A percentile compares a stretch with the other conserved stretches of the same genome.
Conservation (phyloP, 768 basidiomycete genomes). For the Terana coerulea region DNA sequence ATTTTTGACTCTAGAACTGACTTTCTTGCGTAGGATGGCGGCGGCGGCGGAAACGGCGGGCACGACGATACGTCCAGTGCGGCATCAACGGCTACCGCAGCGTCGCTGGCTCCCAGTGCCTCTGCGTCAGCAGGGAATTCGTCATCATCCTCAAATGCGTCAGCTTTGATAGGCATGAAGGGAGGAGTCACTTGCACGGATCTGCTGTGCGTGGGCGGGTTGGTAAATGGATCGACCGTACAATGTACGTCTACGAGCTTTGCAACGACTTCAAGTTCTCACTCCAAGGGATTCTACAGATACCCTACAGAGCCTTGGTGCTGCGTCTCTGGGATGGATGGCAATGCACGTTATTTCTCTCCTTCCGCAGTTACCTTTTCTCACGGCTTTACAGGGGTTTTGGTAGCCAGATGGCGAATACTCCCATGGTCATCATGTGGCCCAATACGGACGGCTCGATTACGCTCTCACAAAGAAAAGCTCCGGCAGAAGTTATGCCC, state of each 20-base stretch:
- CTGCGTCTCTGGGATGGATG: slow-evolving; percentile 50
- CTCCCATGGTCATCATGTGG: slow-evolving; percentile 77
- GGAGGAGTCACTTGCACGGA: slow-evolving; percentile 17
- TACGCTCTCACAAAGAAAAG: slow-evolving; percentile 63
- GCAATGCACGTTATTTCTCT: slow-evolving; percentile 40
- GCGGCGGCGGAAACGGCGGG: slow-evolving; percentile 4
- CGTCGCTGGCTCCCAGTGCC: neutral
- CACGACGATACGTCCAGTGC: slow-evolving; percentile 3
- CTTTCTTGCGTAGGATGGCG: slow-evolving; percentile 1
- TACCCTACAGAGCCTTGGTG: slow-evolving; percentile 43
- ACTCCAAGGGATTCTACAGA: slow-evolving; percentile 30
- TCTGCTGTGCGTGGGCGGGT: slow-evolving; percentile 18
- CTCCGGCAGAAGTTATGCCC: slow-evolving; percentile 52
- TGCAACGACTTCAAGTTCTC: neutral
- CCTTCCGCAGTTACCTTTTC: neutral
- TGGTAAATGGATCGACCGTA: slow-evolving; percentile 19
- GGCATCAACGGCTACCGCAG: neutral
- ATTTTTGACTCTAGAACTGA: neutral
- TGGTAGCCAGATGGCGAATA: slow-evolving; percentile 48
- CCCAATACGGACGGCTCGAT: slow-evolving; percentile 55
- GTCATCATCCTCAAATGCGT: slow-evolving; percentile 10
- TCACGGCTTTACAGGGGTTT: slow-evolving; percentile 47
- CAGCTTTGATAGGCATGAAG: slow-evolving; percentile 11
- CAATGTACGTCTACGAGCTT: slow-evolving; percentile 14
- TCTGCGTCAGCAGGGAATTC: neutral